Conservation (phyloP, 2,329 filamentous ascomycete species). For the Didymella pinodella region DNA sequence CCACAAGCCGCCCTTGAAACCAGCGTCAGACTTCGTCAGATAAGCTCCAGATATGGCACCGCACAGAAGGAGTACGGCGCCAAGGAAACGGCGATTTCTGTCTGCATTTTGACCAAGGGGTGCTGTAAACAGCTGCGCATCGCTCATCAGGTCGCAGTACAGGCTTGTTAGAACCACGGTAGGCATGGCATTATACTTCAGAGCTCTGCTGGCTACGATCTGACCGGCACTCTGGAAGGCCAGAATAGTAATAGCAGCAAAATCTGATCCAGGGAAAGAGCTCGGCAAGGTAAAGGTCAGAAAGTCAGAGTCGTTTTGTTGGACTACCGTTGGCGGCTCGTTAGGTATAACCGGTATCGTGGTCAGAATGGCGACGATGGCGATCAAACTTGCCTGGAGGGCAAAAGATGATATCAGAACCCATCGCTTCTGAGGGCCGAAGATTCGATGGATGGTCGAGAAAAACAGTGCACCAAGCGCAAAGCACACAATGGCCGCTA, state of each 20-base stretch:
- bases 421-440: constrained; percentile 61
- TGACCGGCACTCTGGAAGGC: constrained; percentile 64
- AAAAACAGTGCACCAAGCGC: constrained; percentile 55
- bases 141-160: constrained; percentile 63
- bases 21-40: constrained; percentile 52
- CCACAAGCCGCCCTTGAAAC: constrained; percentile 25
- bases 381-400: constrained; percentile 60
- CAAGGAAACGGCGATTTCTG: constrained; percentile 58
- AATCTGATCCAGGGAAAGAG: constrained; percentile 47
- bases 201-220: constrained; percentile 59
- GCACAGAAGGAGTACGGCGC: constrained; percentile 57
- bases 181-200: constrained; percentile 63
- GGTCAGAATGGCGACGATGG: constrained; percentile 60
- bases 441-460: constrained; percentile 63
- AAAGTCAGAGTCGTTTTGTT: constrained; percentile 51
- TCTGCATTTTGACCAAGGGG: constrained; percentile 56
- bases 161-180: constrained; percentile 64
- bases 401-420: constrained; percentile 59
- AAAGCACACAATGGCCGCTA: constrained; percentile 59
- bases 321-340: constrained; percentile 36
- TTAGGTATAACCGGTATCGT: constrained; percentile 52
- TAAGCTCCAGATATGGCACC: constrained; percentile 61
- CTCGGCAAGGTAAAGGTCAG: constrained; percentile 41
- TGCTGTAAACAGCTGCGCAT: constrained; percentile 57
- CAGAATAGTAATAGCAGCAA: constrained; percentile 54